Evolutionary conservation across 305 asterid species (phyloP), one percentile per base, ranked within the genome.

Genomic region (Solanum hybrid): DNA sequence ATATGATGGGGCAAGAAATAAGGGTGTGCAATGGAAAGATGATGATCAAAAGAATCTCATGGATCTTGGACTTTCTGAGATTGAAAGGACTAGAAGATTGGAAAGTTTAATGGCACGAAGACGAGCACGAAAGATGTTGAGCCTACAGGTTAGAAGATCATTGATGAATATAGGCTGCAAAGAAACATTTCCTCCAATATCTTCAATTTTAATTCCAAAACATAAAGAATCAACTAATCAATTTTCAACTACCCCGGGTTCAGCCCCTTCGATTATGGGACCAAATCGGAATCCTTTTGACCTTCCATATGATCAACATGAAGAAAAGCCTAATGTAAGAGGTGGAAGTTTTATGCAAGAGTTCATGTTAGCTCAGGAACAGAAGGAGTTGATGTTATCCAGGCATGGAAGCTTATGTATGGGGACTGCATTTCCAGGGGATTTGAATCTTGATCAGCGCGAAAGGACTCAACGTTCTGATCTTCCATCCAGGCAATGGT

Each of bases 251-350:
- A 92, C 92, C 89, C 99, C 98, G 0, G 98, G 98, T 4, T 97
- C 99, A 0, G 98, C 99, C 41, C 99, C 99, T 7, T 94, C 99
- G 0, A 89, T 95, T 38, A 81, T 97, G 94, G 39, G 94, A 33
- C 97, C 97, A 4, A 93, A 89, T 92, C 93, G 93, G 79, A 97
- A 97, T 89, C 99, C 99, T 1, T 98, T 97, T 72, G 98, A 98
- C 89, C 93, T 98, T 29, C 99, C 99, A 5, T 98, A 98, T 36
- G 99, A 98, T 57, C 98, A 98, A 0, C 97, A 93, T 22, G 99
- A 98, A 92, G 99, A 98, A 88, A 98, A 94, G 80, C 98, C 96
- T 1, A 93, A 92, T 90, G 96, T 98, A 22, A 94, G 97, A 6
- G 98, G 96, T 36, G 99, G 96, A 20, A 94, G 95, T 88, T 97